Evolutionary conservation across 2,329 filamentous ascomycete genomes (phyloP), one percentile per base, ranked within the genome.

Genomic region (Cordyceps pruinosa): DNA sequence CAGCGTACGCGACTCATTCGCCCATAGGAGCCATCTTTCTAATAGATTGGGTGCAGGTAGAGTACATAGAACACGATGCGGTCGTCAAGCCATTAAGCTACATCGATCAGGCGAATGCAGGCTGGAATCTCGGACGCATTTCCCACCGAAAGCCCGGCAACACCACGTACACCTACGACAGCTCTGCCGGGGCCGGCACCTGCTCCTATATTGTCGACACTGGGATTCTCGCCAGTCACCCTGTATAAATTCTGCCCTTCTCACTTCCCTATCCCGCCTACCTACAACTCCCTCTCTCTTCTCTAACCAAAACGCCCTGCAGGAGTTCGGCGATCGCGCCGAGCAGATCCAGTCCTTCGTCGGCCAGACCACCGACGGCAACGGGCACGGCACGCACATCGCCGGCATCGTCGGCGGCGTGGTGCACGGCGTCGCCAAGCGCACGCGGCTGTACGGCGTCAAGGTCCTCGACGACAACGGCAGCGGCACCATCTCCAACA

Each of bases 301-400:
- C 17, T 45, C 52, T 49, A 19, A 37, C 13, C 8, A 41, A 37
- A 37, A 23, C 17, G 1, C 21, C 46, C 26, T 23, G 2, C 35
- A 67, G 62, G 66, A 73, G 50, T 74, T 74, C 45, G 70, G 67
- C 42, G 70, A 69, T 30, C 71, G 73, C 23, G 72, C 71, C 44
- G 66, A 64, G 28, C 70, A 42, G 15, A 28, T 57, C 54, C 51
- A 57, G 15, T 45, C 46, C 10, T 54, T 60, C 5, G 64, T 62
- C 61, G 68, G 68, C 59, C 69, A 64, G 57, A 71, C 68, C 6
- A 69, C 68, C 51, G 71, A 65, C 49, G 66, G 62, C 6, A 65
- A 70, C 51, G 74, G 74, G 30, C 73, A 76, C 63, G 74, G 74
- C 34, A 76, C 74, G 4, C 72, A 74, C 61, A 65, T 71, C 12